Conservation (phyloP, 257 asterid species). For the Capsicum chinense region DNA sequence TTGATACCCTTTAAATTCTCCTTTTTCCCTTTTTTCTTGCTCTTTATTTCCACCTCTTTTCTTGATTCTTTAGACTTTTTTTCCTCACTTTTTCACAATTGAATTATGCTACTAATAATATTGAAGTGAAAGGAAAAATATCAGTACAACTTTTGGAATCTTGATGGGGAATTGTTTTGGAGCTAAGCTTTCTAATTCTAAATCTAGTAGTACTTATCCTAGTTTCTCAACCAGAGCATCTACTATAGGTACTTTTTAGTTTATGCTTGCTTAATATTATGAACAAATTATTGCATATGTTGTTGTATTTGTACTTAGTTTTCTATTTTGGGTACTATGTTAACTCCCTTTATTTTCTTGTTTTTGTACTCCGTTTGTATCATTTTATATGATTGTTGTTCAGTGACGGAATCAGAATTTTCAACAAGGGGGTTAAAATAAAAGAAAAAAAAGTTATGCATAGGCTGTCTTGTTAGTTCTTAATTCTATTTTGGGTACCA, state of each 20-base stretch:
- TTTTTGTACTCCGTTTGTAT: background rate
- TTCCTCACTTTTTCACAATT: background rate
- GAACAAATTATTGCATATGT: background rate
- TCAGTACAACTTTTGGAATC: background rate
- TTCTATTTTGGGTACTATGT: conserved; percentile 32
- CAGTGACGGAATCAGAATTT: background rate
- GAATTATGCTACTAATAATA: background rate
- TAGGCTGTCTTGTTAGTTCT: background rate
- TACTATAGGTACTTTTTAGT: conserved; percentile 52
- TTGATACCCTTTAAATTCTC: background rate
- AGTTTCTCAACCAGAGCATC: conserved; percentile 45
- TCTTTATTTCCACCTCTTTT: background rate
- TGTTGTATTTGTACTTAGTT: too few species aligned
- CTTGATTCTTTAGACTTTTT: background rate
- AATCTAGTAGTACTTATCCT: conserved; percentile 48
- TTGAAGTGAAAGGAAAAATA: conserved; percentile 26
- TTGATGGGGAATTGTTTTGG: conserved; percentile 93
- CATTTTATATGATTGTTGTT: too few species aligned
- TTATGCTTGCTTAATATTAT: conserved; percentile 10
- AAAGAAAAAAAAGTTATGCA: too few species aligned
- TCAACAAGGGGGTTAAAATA: too few species aligned
- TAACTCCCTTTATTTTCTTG: conserved; percentile 14
- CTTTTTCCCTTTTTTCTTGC: background rate
- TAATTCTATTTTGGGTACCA: conserved; percentile 33
- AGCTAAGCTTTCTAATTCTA: conserved; percentile 47